Percentiles rank a stretch among this genome's conserved stretches.
Conservation (phyloP, 2,329 filamentous ascomycete species). For the Dissoconium aciculare region DNA sequence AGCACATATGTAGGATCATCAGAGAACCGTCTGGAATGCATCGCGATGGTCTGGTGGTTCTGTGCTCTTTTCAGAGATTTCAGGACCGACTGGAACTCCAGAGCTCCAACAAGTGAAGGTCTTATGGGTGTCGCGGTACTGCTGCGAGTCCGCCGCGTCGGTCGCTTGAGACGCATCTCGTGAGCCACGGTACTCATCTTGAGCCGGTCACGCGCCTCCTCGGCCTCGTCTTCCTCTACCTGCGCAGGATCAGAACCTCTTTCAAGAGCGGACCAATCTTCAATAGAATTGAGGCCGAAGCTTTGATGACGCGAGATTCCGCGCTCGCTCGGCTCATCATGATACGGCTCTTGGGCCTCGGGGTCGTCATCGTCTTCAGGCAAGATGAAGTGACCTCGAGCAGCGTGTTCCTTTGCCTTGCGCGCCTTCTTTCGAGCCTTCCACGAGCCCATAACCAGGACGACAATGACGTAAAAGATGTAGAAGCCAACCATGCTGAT, state of each 20-base stretch:
- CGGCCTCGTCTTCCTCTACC: slow-evolving; percentile 44
- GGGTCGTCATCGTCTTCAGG: slow-evolving; percentile 44
- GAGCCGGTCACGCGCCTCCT: slow-evolving; percentile 48
- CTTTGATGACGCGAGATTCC: slow-evolving; percentile 26
- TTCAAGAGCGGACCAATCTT: slow-evolving; percentile 51
- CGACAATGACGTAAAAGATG: slow-evolving; percentile 70
- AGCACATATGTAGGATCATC: slow-evolving; percentile 40
- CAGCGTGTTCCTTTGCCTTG: slow-evolving; percentile 52
- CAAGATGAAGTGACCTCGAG: slow-evolving; percentile 58
- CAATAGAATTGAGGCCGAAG: slow-evolving; percentile 36
- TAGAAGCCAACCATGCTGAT: slow-evolving; percentile 83
- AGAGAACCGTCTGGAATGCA: slow-evolving; percentile 55
- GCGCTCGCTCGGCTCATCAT: slow-evolving; percentile 38
- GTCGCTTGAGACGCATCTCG: slow-evolving; percentile 78
- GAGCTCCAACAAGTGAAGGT: slow-evolving; percentile 78
- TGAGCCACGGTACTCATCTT: slow-evolving; percentile 67
- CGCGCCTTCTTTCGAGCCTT: slow-evolving; percentile 47
- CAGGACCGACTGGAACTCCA: slow-evolving; percentile 85
- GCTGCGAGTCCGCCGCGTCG: slow-evolving; percentile 48
- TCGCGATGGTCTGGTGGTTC: slow-evolving; percentile 55
- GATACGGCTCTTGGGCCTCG: slow-evolving; percentile 32
- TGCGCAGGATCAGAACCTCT: slow-evolving; percentile 31
- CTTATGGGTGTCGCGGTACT: slow-evolving; percentile 72
- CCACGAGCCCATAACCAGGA: slow-evolving; percentile 88
- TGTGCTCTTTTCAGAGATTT: slow-evolving; percentile 73